Conservation (phyloP, 768 basidiomycete species). For the Lactarius tabidus region DNA sequence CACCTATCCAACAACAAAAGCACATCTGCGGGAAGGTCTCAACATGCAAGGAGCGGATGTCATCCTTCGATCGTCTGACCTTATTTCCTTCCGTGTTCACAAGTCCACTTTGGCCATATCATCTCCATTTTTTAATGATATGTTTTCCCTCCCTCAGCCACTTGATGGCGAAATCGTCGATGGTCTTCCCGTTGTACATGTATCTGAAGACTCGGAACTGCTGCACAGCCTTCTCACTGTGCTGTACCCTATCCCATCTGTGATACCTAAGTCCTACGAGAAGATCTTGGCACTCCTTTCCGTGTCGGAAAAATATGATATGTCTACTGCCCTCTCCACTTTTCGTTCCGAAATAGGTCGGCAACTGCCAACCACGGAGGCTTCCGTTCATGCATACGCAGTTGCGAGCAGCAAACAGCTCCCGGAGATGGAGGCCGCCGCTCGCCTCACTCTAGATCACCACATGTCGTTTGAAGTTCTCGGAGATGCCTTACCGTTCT, state of each 20-base stretch:
- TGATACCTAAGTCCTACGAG: background rate
- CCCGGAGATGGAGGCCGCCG: background rate
- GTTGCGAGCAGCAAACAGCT: slow-evolving; percentile 2
- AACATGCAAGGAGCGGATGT: background rate
- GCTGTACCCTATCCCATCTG: background rate
- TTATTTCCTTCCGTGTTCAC: background rate
- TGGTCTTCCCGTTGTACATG: background rate
- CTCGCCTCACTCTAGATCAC: background rate
- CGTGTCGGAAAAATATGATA: slow-evolving; percentile 28
- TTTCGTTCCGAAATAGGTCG: background rate
- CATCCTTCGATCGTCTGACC: background rate
- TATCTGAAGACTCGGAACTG: background rate
- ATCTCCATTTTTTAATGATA: slow-evolving; percentile 1
- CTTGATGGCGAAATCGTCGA: background rate
- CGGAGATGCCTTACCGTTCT: background rate
- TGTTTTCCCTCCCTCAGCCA: background rate
- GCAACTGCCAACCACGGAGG: background rate
- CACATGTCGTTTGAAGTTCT: background rate
- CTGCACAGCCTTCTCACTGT: background rate
- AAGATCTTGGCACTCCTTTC: slow-evolving; percentile 8
- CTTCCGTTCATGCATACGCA: background rate
- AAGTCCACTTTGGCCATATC: background rate
- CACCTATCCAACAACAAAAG: too few relatives aligned
- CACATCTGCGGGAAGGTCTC: too few relatives aligned
- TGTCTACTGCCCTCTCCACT: background rate